Conservation (phyloP, 345 rosid genomes). For the Microthlaspi erraticum region DNA sequence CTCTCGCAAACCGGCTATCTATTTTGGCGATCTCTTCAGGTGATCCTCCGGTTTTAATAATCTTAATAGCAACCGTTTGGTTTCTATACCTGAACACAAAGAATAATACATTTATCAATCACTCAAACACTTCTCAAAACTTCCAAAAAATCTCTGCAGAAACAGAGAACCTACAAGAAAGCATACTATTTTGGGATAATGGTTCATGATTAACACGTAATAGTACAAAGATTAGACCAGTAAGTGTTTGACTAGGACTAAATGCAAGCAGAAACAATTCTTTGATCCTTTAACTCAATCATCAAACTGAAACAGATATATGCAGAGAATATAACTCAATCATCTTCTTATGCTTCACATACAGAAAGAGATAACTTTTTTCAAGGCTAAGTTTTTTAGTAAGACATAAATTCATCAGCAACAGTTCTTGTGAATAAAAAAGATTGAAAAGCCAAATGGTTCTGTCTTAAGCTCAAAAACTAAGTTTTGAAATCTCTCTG, state of each 20-base stretch:
- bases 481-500: not conserved
- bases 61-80: slow-evolving; percentile 87
- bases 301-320: not conserved
- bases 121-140: slow-evolving; percentile 5
- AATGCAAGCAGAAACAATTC: not conserved
- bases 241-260: not conserved
- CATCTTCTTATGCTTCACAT: no score
- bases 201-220: slow-evolving; percentile 3
- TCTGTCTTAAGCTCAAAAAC: not conserved
- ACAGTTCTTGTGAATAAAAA: not conserved
- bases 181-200: not conserved
- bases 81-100: slow-evolving; percentile 68
- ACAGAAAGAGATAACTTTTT: not conserved
- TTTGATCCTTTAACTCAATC: not conserved
- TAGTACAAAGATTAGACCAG: slow-evolving; percentile 3
- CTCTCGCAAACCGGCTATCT: slow-evolving; percentile 82
- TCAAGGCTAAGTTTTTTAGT: not conserved
- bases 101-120: not conserved
- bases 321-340: not conserved
- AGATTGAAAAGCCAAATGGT: not conserved
- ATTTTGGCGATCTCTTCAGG: slow-evolving; percentile 84
- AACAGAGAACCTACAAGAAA: slow-evolving; percentile 26
- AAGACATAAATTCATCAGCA: not conserved
- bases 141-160: not conserved
- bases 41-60: slow-evolving; percentile 75